Evolutionary conservation across 1,139 yeast species (phyloP), one percentile per base, ranked within the genome.

Genomic region (Taphrina betulina): DNA sequence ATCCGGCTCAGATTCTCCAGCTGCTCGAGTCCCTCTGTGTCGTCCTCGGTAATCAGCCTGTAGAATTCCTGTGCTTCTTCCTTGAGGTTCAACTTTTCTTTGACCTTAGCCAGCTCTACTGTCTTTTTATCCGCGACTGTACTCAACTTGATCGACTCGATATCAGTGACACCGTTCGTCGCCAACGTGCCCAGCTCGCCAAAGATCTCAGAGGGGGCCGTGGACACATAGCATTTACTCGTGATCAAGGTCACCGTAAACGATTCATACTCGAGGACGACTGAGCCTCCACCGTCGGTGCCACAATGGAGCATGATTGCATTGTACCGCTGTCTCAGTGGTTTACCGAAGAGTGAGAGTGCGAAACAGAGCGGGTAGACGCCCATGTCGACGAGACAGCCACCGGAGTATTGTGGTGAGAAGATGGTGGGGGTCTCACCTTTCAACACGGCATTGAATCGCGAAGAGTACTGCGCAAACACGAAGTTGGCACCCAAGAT

Each of bases 381-480:
- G 10, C 54, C 54, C 45, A 42, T 50, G 40, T 50, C 54, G 14
- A 40, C 40, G 17, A 50, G 46, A 50, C 54, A 50, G 14, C 54
- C 54, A 3, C 54, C 54, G 2, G 54, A 38, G 20, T 29, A 50
- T 1, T 50, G 41, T 3, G 35, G 19, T 7, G 54, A 50, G 34
- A 50, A 50, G 34, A 50, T 36, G 23, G 40, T 26, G 16, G 54
- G 46, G 10, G 54, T 42, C n/a, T 31, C 46, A 14, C 54, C 54
- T 5, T 23, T 24, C 45, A 50, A 16, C 22, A 50, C 44, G n/a
- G 44, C 54, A 12, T 38, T 50, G 41, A 19, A 40, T 22, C 54
- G 22, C 2, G 46, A 38, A 16, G 54, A 50, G 33, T 23, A 50
- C 23, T 33, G 36, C 7, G 54, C 54, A 31, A 50, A 50, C 19